phyloP scores from a whole-genome alignment of 805 yeast genomes.

The Wickerhamomyces xylosicus region DNA sequence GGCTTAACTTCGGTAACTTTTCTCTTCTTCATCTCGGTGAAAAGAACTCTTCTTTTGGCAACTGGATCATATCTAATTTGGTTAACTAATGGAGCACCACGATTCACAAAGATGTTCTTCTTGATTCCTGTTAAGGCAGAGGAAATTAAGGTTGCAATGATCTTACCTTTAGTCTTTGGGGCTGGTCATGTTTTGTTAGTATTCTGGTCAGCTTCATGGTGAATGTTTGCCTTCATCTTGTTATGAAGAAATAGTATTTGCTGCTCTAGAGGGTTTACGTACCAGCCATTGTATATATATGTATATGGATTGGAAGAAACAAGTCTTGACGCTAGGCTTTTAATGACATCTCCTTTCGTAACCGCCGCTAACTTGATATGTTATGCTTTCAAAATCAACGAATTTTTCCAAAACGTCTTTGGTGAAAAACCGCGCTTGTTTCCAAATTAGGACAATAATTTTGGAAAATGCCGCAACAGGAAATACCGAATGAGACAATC shows the following conservation, averaged over 20 bases:
- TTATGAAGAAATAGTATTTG: too few relatives aligned
- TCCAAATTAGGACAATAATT: too few relatives aligned
- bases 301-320: too few relatives aligned
- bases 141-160: constrained; percentile 78
- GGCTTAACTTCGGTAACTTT: constrained; percentile 41
- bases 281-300: constrained; percentile 8
- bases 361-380: too few relatives aligned
- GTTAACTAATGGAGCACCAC: constrained; percentile 69
- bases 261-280: neutral
- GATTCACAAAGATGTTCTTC: constrained; percentile 70
- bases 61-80: constrained; percentile 83
- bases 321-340: too few relatives aligned
- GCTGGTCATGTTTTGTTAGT: constrained; percentile 20
- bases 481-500: too few relatives aligned
- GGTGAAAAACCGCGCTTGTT: too few relatives aligned
- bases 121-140: constrained; percentile 86
- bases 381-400: too few relatives aligned
- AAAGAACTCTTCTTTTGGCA: constrained; percentile 78
- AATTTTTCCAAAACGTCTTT: too few relatives aligned
- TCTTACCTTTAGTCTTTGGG: constrained; percentile 60
- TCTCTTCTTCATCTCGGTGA: constrained; percentile 82
- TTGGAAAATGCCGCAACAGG: too few relatives aligned
- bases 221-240: neutral
- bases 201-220: neutral
- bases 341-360: too few relatives aligned